Percentiles rank a stretch among this genome's conserved stretches.
These are phyloP conservation scores for Termitomyces sp. DNA, from an alignment of 768 basidiomycete genomes.

Conservation along the genomic window DNA sequence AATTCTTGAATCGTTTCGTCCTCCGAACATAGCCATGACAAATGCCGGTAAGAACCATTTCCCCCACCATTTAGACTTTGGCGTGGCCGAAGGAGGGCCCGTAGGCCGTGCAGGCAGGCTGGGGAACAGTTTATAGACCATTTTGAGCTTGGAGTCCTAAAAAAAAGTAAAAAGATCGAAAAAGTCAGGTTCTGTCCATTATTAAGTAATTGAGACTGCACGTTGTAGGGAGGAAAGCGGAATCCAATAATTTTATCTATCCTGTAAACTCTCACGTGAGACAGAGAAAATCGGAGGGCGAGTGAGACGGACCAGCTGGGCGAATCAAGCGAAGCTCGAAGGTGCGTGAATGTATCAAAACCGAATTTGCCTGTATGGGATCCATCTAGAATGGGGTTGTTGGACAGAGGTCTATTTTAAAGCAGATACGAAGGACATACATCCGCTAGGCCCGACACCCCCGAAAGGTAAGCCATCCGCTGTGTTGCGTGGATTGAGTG, in stretches of 20 bases:
- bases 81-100: slow-evolving; percentile 29
- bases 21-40: slow-evolving; percentile 35
- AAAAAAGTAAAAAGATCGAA: background rate
- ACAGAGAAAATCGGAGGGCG: slow-evolving; percentile 14
- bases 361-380: slow-evolving; percentile 66
- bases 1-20: slow-evolving; percentile 30
- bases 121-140: slow-evolving; percentile 19
- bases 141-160: slow-evolving; percentile 29
- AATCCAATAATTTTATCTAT: slow-evolving; percentile 42
- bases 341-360: slow-evolving; percentile 78
- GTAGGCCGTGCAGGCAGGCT: slow-evolving; percentile 41
- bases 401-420: background rate
- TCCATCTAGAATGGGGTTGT: slow-evolving; percentile 38
- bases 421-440: slow-evolving; percentile 27
- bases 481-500: slow-evolving; percentile 1
- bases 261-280: slow-evolving; percentile 23
- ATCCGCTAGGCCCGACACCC: slow-evolving; percentile 37
- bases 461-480: slow-evolving; percentile 24
- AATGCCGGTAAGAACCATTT: slow-evolving; percentile 48
- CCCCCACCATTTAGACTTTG: slow-evolving; percentile 28
- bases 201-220: slow-evolving; percentile 15
- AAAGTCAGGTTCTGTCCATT: background rate
- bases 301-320: slow-evolving; percentile 45
- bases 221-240: slow-evolving; percentile 62
- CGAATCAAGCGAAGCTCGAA: slow-evolving; percentile 54